Evolutionary conservation across 257 asterid species (phyloP).

Genomic region (Solanum etuberosum): DNA sequence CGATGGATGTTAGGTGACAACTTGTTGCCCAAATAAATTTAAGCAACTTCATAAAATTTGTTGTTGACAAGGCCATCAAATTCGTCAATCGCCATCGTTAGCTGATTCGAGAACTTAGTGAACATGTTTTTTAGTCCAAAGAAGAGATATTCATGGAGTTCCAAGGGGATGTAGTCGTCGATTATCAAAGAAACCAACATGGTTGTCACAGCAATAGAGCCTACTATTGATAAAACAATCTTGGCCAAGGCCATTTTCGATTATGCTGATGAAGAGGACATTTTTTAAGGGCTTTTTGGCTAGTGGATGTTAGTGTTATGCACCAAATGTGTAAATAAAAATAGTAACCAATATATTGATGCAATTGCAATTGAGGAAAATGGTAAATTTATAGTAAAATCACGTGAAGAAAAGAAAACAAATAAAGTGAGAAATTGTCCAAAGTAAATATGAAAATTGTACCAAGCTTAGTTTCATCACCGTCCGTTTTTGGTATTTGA

Average conservation of each 20-base stretch:
- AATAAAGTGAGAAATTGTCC: not conserved
- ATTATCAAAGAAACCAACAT: slow-evolving; percentile 2
- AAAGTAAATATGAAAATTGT: not conserved
- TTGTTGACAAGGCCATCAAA: not conserved
- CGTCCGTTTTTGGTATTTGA: too few relatives aligned
- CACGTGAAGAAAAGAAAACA: not conserved
- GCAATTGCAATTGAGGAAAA: not conserved
- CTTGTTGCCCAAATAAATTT: not conserved
- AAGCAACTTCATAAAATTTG: slow-evolving; percentile 11
- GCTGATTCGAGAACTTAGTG: not conserved
- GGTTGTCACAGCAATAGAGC: slow-evolving; percentile 4
- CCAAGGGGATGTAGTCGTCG: slow-evolving; percentile 5
- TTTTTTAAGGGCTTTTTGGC: not conserved
- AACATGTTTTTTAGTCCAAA: slow-evolving; percentile 1
- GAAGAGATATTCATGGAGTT: not conserved
- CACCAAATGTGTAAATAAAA: not conserved
- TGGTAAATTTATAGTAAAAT: not conserved
- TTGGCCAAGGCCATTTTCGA: not conserved
- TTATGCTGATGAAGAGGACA: slow-evolving; percentile 7
- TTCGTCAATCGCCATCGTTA: slow-evolving; percentile 1
- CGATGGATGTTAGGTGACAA: not conserved
- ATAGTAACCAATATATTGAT: not conserved
- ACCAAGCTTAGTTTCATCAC: too few relatives aligned
- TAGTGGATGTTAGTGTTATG: not conserved
- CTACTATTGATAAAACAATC: slow-evolving; percentile 6